Percentiles rank a stretch among this genome's conserved stretches.
These are phyloP conservation scores for Phytophthora foliorum DNA, from an alignment of 352 stramenopile species.

Conservation along the genomic window DNA sequence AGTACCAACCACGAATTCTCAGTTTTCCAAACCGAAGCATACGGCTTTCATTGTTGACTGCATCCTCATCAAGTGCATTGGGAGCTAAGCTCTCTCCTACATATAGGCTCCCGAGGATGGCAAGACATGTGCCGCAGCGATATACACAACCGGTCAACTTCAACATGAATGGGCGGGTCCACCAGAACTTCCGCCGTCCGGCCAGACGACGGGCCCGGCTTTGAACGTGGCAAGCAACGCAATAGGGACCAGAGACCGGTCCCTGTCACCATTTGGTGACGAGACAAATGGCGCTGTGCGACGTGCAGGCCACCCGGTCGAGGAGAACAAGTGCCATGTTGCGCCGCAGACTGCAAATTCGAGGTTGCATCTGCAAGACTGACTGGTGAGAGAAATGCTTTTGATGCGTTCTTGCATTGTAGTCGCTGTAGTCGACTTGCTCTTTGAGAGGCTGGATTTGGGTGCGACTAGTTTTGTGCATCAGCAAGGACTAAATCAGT, in stretches of 20 bases:
- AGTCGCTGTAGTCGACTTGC: background rate
- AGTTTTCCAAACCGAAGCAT: too few relatives aligned
- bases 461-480: constrained; percentile 20
- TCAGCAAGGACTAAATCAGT: background rate
- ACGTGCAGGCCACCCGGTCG: constrained; percentile 13
- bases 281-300: constrained; percentile 27
- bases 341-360: background rate
- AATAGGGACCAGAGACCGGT: constrained; percentile 10
- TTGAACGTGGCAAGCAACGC: constrained; percentile 24
- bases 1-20: too few relatives aligned
- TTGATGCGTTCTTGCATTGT: background rate
- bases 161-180: constrained; percentile 7
- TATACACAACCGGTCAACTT: constrained; percentile 6
- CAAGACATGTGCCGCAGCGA: background rate
- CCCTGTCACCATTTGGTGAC: constrained; percentile 29
- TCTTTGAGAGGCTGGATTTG: constrained; percentile 18
- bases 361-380: background rate
- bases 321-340: background rate
- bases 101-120: background rate
- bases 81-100: too few relatives aligned
- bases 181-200: constrained; percentile 13
- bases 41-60: too few relatives aligned
- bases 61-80: too few relatives aligned
- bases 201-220: constrained; percentile 3
- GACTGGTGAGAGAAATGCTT: too few relatives aligned